phyloP scores from a whole-genome alignment of 1,284 basidiomycete species.

The Leccinum insolens region DNA sequence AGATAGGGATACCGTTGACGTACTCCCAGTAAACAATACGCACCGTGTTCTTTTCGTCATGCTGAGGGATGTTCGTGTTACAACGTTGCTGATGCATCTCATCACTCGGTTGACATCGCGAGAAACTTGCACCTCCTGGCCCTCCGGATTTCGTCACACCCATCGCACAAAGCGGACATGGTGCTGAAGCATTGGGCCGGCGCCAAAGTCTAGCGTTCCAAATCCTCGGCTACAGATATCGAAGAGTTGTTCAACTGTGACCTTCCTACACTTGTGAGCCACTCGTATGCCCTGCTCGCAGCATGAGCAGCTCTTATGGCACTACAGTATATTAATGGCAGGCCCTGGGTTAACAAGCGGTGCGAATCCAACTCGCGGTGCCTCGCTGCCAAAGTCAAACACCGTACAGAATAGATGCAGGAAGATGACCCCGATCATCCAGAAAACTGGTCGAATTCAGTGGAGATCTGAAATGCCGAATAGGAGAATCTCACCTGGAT shows the following conservation, averaged over 20 bases:
- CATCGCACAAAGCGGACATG: constrained; percentile 76
- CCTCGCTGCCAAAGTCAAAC: not conserved
- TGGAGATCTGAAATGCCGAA: not conserved
- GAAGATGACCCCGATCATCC: not conserved
- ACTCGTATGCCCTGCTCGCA: too few species aligned
- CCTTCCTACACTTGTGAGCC: too few species aligned
- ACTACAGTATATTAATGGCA: too few species aligned
- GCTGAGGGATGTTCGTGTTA: constrained; percentile 33
- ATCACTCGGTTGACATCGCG: constrained; percentile 85
- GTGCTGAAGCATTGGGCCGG: constrained; percentile 97
- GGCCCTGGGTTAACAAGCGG: not conserved
- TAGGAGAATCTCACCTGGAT: not conserved
- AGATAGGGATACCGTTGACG: constrained; percentile 93
- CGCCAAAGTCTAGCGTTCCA: constrained; percentile 83
- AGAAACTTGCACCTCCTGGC: constrained; percentile 87
- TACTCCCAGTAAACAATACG: constrained; percentile 73
- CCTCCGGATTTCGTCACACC: constrained; percentile 86
- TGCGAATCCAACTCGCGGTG: not conserved
- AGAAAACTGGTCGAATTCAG: not conserved
- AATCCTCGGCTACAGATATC: constrained; percentile 53
- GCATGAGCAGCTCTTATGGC: too few species aligned
- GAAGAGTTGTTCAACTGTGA: constrained; percentile 53
- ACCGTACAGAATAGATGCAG: not conserved
- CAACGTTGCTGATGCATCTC: constrained; percentile 77
- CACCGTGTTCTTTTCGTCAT: not conserved